Evolutionary conservation across 1,139 yeast genomes (phyloP).

Genomic region (Groenewaldozyma auringiensis): DNA sequence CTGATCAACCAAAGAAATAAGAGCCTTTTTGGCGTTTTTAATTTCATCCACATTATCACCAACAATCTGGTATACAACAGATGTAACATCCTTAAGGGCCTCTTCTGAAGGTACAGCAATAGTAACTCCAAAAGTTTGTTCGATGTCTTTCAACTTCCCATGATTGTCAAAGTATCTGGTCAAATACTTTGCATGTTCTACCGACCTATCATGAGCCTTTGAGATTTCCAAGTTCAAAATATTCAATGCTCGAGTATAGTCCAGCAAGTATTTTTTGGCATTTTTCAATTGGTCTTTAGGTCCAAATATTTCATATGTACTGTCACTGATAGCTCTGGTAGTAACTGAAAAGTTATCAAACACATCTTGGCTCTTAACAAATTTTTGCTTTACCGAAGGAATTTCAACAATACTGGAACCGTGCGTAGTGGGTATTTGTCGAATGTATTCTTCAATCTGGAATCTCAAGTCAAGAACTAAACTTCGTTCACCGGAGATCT

Average conservation of each 20-base stretch:
- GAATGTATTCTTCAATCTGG: constrained; percentile 40
- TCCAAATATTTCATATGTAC: constrained; percentile 46
- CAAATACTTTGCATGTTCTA: constrained; percentile 65
- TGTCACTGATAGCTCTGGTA: constrained; percentile 39
- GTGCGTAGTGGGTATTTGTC: constrained; percentile 12
- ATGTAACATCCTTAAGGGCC: constrained; percentile 30
- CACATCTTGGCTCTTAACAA: constrained; percentile 37
- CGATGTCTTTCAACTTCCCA: constrained; percentile 36
- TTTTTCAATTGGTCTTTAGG: constrained; percentile 53
- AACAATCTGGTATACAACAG: constrained; percentile 39
- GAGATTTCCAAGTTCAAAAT: constrained; percentile 74
- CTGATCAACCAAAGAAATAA: constrained; percentile 66
- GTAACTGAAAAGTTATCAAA: constrained; percentile 54
- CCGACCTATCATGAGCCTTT: constrained; percentile 77
- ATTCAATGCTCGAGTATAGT: constrained; percentile 46
- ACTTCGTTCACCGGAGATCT: constrained; percentile 59
- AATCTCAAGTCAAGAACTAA: constrained; percentile 44
- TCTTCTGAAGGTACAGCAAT: constrained; percentile 49
- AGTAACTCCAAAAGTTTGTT: constrained; percentile 40
- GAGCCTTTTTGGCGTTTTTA: constrained; percentile 52
- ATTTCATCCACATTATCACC: constrained; percentile 40
- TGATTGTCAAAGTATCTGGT: constrained; percentile 56
- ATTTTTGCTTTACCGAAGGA: constrained; percentile 46
- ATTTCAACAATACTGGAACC: constrained; percentile 38
- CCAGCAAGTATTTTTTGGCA: constrained; percentile 53